Percentiles rank a stretch among this genome's conserved stretches.
Conservation (phyloP, 768 basidiomycete genomes). For the Tricholoma terreum region DNA sequence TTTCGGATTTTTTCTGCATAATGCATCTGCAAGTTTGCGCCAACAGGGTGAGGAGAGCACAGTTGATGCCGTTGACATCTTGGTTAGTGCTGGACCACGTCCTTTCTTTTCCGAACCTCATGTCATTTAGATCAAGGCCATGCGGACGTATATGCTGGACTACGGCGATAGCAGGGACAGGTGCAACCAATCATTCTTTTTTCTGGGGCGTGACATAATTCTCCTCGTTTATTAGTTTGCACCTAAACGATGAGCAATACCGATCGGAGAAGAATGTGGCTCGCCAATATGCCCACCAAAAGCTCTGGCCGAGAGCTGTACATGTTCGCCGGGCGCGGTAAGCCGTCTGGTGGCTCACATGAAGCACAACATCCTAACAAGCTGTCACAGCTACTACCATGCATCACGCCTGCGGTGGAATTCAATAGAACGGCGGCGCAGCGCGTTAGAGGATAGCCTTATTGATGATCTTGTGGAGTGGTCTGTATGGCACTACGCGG, state of each 20-base stretch:
- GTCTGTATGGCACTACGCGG: constrained; percentile 75
- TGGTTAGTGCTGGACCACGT: constrained; percentile 40
- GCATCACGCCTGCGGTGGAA: constrained; percentile 70
- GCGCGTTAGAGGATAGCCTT: constrained; percentile 55
- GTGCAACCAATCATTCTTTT: constrained; percentile 12
- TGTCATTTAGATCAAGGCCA: constrained; percentile 52
- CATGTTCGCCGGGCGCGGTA: constrained; percentile 67
- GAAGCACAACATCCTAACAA: not conserved
- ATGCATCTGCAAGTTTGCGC: constrained; percentile 62
- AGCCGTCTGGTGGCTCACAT: not conserved
- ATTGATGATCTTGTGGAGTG: constrained; percentile 74
- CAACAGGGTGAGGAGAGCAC: constrained; percentile 79
- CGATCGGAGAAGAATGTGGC: constrained; percentile 62
- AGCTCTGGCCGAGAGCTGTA: constrained; percentile 73
- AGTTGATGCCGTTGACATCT: constrained; percentile 74
- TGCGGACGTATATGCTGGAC: constrained; percentile 69
- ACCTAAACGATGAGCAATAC: constrained; percentile 55
- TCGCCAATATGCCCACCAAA: constrained; percentile 66
- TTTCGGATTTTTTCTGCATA: constrained; percentile 68
- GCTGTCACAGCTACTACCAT: constrained; percentile 51
- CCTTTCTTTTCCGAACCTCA: not conserved
- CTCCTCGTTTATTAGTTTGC: constrained; percentile 39
- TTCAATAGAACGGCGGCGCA: constrained; percentile 63
- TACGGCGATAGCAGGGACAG: constrained; percentile 71
- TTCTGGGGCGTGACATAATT: not conserved